These are phyloP conservation scores for Carex pumila DNA, from an alignment of 176 grass and related monocot genomes.

Conservation along the genomic window DNA sequence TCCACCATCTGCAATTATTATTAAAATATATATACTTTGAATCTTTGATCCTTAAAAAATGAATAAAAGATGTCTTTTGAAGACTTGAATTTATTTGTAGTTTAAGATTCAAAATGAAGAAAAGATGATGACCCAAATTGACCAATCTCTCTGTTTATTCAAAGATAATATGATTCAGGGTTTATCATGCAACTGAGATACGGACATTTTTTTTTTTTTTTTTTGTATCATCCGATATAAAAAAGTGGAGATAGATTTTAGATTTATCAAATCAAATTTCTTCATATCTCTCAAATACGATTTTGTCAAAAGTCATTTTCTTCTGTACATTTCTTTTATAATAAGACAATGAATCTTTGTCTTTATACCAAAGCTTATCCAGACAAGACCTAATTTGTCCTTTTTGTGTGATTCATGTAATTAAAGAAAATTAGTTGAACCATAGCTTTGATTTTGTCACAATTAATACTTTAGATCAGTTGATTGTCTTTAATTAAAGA, in stretches of 20 bases:
- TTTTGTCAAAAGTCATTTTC: neutral
- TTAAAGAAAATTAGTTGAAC: neutral
- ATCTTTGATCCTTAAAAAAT: no score
- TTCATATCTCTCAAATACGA: neutral
- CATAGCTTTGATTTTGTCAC: neutral
- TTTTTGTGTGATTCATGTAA: neutral
- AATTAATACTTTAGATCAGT: neutral
- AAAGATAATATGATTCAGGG: neutral
- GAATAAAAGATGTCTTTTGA: no score
- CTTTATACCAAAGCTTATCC: neutral
- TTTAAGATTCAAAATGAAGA: neutral
- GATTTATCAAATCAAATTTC: neutral
- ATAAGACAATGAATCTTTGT: slow-evolving; percentile 12
- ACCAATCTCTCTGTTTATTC: neutral
- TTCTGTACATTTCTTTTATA: neutral
- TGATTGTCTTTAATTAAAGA: neutral
- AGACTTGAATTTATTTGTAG: no score
- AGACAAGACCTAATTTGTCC: neutral
- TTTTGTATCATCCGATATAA: neutral
- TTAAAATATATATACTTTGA: neutral
- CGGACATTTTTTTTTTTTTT: neutral
- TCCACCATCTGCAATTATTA: neutral
- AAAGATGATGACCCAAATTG: neutral
- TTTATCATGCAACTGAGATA: neutral
- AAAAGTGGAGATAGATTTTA: neutral